phyloP scores from a whole-genome alignment of 805 yeast genomes.

The Metschnikowia colocasiae region DNA sequence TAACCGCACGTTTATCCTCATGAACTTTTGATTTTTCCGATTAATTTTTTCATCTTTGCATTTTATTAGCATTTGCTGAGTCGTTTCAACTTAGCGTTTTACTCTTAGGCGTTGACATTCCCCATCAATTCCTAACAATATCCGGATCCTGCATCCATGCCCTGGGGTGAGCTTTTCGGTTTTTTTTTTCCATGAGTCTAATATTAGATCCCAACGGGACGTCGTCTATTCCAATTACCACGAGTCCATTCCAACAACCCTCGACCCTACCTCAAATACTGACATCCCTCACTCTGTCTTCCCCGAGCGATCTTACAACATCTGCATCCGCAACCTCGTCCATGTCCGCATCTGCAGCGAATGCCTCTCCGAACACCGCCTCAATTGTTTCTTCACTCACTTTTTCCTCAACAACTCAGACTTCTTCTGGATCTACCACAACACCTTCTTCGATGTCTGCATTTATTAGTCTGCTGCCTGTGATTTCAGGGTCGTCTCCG shows the following conservation, averaged over 20 bases:
- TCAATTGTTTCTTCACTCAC: background rate
- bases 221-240: background rate
- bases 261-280: background rate
- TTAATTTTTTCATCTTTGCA: background rate
- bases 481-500: background rate
- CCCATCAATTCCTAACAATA: background rate
- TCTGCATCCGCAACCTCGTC: background rate
- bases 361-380: background rate
- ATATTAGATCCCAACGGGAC: conserved; percentile 5
- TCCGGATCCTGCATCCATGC: conserved; percentile 4
- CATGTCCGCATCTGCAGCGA: background rate
- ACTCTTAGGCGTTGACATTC: background rate
- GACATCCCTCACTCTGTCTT: background rate
- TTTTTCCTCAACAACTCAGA: background rate
- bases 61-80: background rate
- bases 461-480: background rate
- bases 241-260: background rate
- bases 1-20: background rate
- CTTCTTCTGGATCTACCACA: background rate
- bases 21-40: background rate
- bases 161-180: background rate
- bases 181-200: conserved; percentile 6
- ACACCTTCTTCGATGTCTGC: background rate
- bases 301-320: background rate
- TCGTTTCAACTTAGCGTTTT: background rate